Conservation (phyloP, 2,329 filamentous ascomycete species). For the Cucurbitaria berberidis region DNA sequence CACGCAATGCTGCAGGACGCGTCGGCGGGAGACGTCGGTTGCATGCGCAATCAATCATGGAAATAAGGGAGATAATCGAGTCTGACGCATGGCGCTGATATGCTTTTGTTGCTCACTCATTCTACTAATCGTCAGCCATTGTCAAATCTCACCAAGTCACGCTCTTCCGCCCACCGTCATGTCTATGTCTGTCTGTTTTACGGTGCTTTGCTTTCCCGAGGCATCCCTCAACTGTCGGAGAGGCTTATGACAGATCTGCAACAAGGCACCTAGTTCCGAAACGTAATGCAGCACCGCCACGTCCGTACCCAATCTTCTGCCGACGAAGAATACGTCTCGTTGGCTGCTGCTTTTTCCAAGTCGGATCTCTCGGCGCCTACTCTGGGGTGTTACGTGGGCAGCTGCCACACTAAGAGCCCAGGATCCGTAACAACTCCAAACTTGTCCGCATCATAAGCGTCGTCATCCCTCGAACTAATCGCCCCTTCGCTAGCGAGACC, state of each 20-base stretch:
- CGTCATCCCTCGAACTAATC: slow-evolving; percentile 13
- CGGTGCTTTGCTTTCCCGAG: too few species aligned
- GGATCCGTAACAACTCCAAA: slow-evolving; percentile 11
- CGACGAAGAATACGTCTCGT: not conserved
- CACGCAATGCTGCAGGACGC: not conserved
- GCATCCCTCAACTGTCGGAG: too few species aligned
- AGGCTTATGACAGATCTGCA: not conserved
- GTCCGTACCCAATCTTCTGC: not conserved
- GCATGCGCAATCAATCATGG: too few species aligned
- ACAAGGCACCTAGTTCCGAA: slow-evolving; percentile 4
- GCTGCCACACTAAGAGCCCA: slow-evolving; percentile 10
- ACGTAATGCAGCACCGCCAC: slow-evolving; percentile 14
- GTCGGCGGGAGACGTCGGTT: not conserved
- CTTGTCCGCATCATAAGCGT: slow-evolving; percentile 22
- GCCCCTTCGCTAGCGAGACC: slow-evolving; percentile 9
- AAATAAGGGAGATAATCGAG: too few species aligned
- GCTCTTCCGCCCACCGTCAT: too few species aligned
- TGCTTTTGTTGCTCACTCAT: not conserved
- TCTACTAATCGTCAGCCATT: not conserved
- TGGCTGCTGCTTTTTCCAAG: slow-evolving; percentile 1
- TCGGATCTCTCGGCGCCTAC: slow-evolving; percentile 7
- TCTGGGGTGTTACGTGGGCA: slow-evolving; percentile 12
- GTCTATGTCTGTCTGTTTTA: too few species aligned
- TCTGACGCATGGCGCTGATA: not conserved
- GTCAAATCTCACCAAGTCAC: not conserved